These are phyloP conservation scores for Aureobasidium melanogenum DNA, from an alignment of 2,329 filamentous ascomycete genomes.

Conservation along the genomic window DNA sequence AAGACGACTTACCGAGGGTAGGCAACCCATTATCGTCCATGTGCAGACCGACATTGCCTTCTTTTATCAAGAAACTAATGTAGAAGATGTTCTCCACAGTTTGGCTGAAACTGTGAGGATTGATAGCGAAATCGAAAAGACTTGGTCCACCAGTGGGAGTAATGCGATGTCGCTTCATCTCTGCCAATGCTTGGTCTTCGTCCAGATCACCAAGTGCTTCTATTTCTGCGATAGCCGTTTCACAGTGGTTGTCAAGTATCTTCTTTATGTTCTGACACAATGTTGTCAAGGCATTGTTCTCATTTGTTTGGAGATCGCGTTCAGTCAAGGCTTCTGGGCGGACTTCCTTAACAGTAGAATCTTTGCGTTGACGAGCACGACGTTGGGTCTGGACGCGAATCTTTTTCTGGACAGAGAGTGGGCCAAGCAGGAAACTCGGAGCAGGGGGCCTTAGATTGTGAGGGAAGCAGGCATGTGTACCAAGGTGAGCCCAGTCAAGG, in stretches of 20 bases:
- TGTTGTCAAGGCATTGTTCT: conserved; percentile 68
- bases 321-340: conserved; percentile 69
- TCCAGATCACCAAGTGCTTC: conserved; percentile 25
- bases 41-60: conserved; percentile 68
- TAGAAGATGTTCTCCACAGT: conserved; percentile 97
- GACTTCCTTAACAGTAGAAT: conserved; percentile 57
- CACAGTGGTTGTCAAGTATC: conserved; percentile 42
- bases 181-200: conserved; percentile 32
- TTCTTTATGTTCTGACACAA: conserved; percentile 68
- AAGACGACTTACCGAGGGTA: conserved; percentile 59
- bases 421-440: conserved; percentile 77
- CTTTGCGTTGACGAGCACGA: conserved; percentile 59
- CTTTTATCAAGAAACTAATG: conserved; percentile 84
- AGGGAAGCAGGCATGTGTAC: conserved; percentile 66
- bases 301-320: conserved; percentile 64
- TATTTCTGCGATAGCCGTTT: conserved; percentile 19
- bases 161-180: conserved; percentile 60
- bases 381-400: conserved; percentile 61
- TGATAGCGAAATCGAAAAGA: conserved; percentile 79
- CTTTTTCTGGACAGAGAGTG: conserved; percentile 82
- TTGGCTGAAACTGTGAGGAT: conserved; percentile 84
- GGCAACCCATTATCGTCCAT: conserved; percentile 67
- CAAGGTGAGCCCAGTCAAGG: conserved; percentile 79
- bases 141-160: conserved; percentile 62
- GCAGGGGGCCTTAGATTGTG: conserved; percentile 65